Evolutionary conservation across 306 rosid genomes (phyloP), one percentile per base, ranked within the genome.

Genomic region (Cucurbita pepo): DNA sequence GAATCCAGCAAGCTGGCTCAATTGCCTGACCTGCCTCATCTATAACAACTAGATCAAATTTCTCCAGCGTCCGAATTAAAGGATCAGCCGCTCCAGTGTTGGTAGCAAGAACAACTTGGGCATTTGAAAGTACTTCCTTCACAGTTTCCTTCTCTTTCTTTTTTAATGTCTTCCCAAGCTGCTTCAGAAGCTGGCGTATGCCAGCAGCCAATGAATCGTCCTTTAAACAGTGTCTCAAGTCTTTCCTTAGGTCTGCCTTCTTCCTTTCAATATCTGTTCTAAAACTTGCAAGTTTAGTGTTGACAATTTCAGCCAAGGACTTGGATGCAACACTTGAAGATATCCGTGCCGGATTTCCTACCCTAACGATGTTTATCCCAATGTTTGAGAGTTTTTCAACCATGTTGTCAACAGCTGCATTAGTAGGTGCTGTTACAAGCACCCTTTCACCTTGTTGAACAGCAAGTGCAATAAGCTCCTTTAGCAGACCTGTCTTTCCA

Each of bases 11-110:
- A 76, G 96, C 83, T 22, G 96, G 96, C 82, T 90, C 96, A 78
- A 90, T 90, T 77, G 94, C 96, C 81, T 90, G 96, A 53, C 86
- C 94, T 5, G 96, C 96, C 81, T 88, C 96, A 60, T 90, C 96
- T 43, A 90, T 88, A 63, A 90, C 85, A 62, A 88, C 96, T 76
- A 90, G 83, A 81, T 90, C 96, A 82, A 90, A 90, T 22, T 85
- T 43, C 53, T 81, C 86, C 63, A 88, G 86, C 78, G 74, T 83
- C 72, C 96, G 81, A 58, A 90, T 75, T 70, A 85, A 81, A 25
- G 96, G 91, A 75, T 90, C 92, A 7, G 96, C 94, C 53, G 96
- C 86, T 82, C 94, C 96, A 8, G 91, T 88, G 83, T 90, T 90
- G 40, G 96, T 90, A 71, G 96, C 87, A 79, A 90, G 87, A 76